Evolutionary conservation across 495 filamentous ascomycete species (phyloP).

Genomic region (Penicillium longicatenatum): DNA sequence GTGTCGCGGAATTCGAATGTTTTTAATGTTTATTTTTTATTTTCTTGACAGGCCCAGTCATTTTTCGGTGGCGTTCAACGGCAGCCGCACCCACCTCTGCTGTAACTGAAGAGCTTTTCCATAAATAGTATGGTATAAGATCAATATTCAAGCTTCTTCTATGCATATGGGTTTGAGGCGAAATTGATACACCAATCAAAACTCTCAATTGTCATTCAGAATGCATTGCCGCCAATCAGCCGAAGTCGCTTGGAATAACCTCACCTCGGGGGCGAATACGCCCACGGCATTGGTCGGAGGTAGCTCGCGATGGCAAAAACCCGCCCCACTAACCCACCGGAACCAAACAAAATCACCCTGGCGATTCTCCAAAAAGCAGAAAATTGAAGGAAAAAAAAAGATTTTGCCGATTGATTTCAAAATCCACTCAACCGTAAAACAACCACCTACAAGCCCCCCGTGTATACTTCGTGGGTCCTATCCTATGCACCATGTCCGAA

Average conservation of each 20-base stretch:
- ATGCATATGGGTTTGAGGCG: not conserved
- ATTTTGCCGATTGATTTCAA: constrained; percentile 13
- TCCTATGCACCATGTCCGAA: constrained; percentile 24
- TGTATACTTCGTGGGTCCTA: not conserved
- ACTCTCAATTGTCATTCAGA: not conserved
- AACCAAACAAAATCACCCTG: constrained; percentile 12
- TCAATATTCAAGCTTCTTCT: not conserved
- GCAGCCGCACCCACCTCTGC: not conserved
- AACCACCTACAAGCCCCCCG: constrained; percentile 1
- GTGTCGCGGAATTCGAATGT: too few species aligned
- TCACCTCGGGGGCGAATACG: constrained; percentile 21
- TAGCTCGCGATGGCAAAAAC: constrained; percentile 13
- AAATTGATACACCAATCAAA: constrained; percentile 4
- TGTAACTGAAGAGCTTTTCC: too few species aligned
- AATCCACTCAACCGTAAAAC: not conserved
- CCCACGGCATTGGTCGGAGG: constrained; percentile 13
- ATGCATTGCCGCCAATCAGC: constrained; percentile 21
- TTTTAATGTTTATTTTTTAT: not conserved
- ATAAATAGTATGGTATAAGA: not conserved
- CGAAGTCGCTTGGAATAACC: constrained; percentile 26
- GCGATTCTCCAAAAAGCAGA: constrained; percentile 5
- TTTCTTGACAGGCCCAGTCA: not conserved
- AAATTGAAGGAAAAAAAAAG: constrained; percentile 7
- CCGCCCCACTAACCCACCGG: constrained; percentile 20
- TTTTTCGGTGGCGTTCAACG: too few species aligned